These are phyloP conservation scores for Gossypium rotundifolium DNA, from an alignment of 345 rosid genomes.

Conservation along the genomic window DNA sequence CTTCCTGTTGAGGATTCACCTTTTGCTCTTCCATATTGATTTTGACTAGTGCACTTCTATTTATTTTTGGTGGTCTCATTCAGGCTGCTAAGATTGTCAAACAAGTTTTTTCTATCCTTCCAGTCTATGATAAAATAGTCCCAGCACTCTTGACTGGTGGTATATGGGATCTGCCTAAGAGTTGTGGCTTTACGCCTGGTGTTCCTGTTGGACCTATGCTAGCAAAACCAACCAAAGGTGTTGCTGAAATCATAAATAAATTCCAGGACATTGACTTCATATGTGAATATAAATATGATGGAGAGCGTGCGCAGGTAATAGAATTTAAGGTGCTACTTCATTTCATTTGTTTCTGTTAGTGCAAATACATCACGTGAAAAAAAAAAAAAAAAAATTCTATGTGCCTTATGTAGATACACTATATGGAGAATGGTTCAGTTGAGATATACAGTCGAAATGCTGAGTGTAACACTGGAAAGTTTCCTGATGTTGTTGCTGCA, in stretches of 20 bases:
- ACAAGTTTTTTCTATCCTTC: constrained; percentile 83
- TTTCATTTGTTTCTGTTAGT: constrained; percentile 10
- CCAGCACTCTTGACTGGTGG: constrained; percentile 74
- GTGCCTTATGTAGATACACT: constrained; percentile 59
- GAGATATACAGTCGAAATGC: constrained; percentile 97
- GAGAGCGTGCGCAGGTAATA: constrained; percentile 95
- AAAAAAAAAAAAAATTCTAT: background rate
- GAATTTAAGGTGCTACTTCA: constrained; percentile 1
- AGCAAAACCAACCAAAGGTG: constrained; percentile 85
- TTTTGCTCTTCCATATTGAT: background rate
- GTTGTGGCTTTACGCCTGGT: constrained; percentile 67
- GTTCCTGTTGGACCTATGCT: constrained; percentile 96
- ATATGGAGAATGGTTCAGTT: constrained; percentile 73
- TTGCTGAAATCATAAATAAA: constrained; percentile 72
- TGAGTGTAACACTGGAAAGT: constrained; percentile 85
- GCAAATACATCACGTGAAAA: constrained; percentile 1
- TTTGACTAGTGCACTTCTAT: background rate
- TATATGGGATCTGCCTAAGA: constrained; percentile 79
- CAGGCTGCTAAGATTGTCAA: constrained; percentile 89
- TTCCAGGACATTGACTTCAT: constrained; percentile 75
- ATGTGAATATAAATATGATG: constrained; percentile 94
- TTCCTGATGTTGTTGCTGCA: constrained; percentile 74
- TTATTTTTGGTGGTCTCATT: constrained; percentile 8
- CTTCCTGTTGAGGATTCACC: background rate
- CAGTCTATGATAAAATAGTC: constrained; percentile 81